These are phyloP conservation scores for Fraxinus sp. DNA, from an alignment of 305 asterid species.

Conservation along the genomic window DNA sequence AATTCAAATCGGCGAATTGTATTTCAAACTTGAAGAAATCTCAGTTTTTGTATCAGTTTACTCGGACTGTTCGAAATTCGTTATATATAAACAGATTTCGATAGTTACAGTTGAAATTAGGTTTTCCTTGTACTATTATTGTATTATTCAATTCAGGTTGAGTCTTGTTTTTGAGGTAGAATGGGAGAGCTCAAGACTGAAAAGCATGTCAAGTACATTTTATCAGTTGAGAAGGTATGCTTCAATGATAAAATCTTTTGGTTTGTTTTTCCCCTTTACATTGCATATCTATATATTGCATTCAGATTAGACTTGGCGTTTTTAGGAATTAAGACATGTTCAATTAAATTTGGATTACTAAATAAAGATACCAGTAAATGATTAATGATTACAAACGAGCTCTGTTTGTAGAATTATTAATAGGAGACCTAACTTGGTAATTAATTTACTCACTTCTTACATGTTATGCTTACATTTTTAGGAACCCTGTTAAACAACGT, in stretches of 20 bases:
- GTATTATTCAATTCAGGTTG: background rate
- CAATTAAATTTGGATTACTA: background rate
- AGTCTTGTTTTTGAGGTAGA: slow-evolving; percentile 18
- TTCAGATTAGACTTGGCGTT: background rate
- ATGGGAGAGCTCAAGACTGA: slow-evolving; percentile 60
- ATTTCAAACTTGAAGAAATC: background rate
- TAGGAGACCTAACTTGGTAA: background rate
- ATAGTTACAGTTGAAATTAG: background rate
- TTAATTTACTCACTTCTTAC: background rate
- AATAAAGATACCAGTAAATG: background rate
- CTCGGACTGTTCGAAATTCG: slow-evolving; percentile 13
- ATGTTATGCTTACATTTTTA: background rate
- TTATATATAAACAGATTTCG: background rate
- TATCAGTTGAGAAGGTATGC: slow-evolving; percentile 60
- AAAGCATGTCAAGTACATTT: slow-evolving; percentile 53
- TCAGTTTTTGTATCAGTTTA: background rate
- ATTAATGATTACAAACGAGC: background rate
- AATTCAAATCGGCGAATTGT: background rate
- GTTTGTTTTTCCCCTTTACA: background rate
- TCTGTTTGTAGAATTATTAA: background rate
- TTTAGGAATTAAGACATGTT: background rate
- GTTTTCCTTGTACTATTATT: background rate
- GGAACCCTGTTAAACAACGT: background rate
- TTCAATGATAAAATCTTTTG: background rate
- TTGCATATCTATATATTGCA: background rate